Evolutionary conservation across 768 basidiomycete species (phyloP).

Genomic region (Tulasnella sp.): DNA sequence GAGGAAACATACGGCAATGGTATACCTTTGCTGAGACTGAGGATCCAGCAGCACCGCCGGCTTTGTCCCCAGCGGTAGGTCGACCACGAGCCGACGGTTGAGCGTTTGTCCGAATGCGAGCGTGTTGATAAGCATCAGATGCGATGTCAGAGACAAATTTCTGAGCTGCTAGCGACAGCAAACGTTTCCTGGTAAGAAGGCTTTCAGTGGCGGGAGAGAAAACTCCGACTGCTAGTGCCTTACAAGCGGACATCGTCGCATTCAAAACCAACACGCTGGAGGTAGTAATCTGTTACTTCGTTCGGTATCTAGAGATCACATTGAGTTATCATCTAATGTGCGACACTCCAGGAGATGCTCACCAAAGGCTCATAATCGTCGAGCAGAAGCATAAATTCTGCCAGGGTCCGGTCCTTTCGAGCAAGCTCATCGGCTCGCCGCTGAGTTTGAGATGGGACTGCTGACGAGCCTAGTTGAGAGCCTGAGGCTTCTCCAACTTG

Average conservation of each 20-base stretch:
- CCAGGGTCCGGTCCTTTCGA: constrained; percentile 78
- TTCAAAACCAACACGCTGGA: constrained; percentile 92
- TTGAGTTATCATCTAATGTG: neutral
- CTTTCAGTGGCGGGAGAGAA: neutral
- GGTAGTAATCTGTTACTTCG: constrained; percentile 95
- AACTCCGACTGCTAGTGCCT: neutral
- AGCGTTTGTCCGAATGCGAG: constrained; percentile 87
- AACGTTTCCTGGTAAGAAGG: constrained; percentile 57
- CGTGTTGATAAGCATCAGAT: constrained; percentile 94
- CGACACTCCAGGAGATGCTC: constrained; percentile 20
- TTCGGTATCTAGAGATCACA: constrained; percentile 65
- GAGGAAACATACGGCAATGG: neutral
- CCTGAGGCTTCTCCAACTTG: neutral
- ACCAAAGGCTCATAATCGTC: constrained; percentile 96
- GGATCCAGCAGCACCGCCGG: constrained; percentile 29
- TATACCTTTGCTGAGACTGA: constrained; percentile 1
- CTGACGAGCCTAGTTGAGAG: neutral
- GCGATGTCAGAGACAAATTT: constrained; percentile 97
- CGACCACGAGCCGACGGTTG: constrained; percentile 53
- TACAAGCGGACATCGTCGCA: constrained; percentile 89
- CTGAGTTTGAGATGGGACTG: neutral
- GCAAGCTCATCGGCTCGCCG: constrained; percentile 28
- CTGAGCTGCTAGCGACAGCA: constrained; percentile 90
- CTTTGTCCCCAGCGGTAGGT: constrained; percentile 6
- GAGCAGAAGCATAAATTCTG: constrained; percentile 90